Evolutionary conservation across 441 rosid species (phyloP).

Genomic region (Euphorbia schlechtendalii): DNA sequence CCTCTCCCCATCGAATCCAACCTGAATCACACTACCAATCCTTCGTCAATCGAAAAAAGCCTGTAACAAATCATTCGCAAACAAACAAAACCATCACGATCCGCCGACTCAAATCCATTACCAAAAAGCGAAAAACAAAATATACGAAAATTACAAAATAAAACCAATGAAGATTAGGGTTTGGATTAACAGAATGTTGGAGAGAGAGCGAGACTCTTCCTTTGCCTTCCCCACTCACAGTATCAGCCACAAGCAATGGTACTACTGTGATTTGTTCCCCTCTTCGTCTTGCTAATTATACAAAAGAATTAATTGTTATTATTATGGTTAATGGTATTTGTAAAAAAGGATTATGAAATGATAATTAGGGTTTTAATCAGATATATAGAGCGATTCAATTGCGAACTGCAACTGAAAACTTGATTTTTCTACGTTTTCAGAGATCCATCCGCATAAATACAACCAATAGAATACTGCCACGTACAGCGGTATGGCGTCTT

Average conservation of each 20-base stretch:
- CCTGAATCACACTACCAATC: constrained; percentile 6
- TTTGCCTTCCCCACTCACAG: neutral
- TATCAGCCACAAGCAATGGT: neutral
- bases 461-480: constrained; percentile 28
- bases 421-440: neutral
- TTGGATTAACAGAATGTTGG: constrained; percentile 18
- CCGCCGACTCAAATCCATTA: neutral
- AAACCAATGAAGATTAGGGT: constrained; percentile 15
- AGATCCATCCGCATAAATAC: constrained; percentile 9
- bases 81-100: constrained; percentile 8
- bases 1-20: constrained; percentile 63
- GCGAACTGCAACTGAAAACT: constrained; percentile 24
- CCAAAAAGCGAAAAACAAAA: constrained; percentile 12
- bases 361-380: neutral
- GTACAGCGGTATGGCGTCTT: constrained; percentile 8
- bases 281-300: neutral
- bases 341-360: neutral
- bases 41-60: neutral
- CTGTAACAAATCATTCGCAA: neutral
- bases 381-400: constrained; percentile 21
- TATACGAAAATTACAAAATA: neutral
- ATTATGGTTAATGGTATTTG: neutral
- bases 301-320: neutral
- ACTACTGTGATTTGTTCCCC: neutral
- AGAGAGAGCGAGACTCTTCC: constrained; percentile 1